Base-by-base conservation (phyloP, 176 grass and related monocot genomes). In the Ensete ventricosum region DNA sequence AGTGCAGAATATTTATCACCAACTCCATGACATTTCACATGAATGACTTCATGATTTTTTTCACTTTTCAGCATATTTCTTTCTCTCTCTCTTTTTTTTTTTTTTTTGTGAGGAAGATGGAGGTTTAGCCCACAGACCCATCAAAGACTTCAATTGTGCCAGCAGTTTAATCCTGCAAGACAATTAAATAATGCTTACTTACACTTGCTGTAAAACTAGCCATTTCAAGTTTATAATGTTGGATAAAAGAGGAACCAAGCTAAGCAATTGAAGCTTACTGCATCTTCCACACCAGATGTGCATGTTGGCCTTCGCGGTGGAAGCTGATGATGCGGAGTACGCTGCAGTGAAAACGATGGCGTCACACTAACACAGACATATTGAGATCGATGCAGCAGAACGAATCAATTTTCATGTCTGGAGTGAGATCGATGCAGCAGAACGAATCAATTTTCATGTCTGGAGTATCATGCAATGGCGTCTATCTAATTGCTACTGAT, bases 261-360 rank as follows among this genome's bases (percentile, higher is more conserved):
- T 53, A 12, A 22, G 3, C 19, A 49, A 49, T 1, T 43, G 26
- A 14, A 59, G 58, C 77, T 75, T 76, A 98, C 95, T 74, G 48
- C 43, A 10, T 62, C 26, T 8, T 82, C 78, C 76, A 83, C 85
- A 71, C 81, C 80, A 43, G 88, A 91, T 60, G 86, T 82, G 81
- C 88, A 98, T 9, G 90, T 87, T 14, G 95, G 95, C 69, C 91
- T 98, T 69, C 95, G 95, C 51, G 95, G 90, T 26, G 95, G 90
- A 1, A 98, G 88, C 78, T 89, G 95, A 71, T 82, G 83, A 80
- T 85, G 95, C 9, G 90, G 95, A 69, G 95, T 98, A 76, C 88
- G 84, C 95, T 98, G 90, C 76, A 79, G 50, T 7, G 9, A 67
- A 14, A 71, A 76, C 1, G 7, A 74, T 73, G 21, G 10, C 64